Conservation (phyloP, 2,329 filamentous ascomycete species). For the Aschersonia sp. region DNA sequence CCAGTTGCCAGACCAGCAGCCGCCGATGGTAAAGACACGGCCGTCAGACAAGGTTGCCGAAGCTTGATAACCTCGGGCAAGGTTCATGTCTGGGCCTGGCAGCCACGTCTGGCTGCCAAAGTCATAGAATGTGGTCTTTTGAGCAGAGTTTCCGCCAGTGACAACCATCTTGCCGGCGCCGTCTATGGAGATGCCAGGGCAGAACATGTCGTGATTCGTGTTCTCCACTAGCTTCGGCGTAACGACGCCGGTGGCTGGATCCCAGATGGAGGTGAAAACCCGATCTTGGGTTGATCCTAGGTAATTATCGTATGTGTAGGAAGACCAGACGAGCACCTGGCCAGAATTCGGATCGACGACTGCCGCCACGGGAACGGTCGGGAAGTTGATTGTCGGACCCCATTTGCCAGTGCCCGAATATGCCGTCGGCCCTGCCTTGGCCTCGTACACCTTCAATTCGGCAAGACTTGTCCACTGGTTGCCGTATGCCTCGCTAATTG, state of each 20-base stretch:
- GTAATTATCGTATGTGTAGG: constrained; percentile 6
- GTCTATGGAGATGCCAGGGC: constrained; percentile 30
- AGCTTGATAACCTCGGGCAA: constrained; percentile 37
- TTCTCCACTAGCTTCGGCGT: constrained; percentile 17
- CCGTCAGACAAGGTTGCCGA: constrained; percentile 35
- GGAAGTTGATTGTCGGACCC: constrained; percentile 20
- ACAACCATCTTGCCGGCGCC: constrained; percentile 34
- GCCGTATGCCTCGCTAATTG: constrained; percentile 14
- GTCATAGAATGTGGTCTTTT: constrained; percentile 33
- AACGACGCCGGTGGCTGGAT: constrained; percentile 6
- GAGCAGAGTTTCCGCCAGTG: constrained; percentile 35
- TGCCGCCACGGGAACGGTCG: constrained; percentile 16
- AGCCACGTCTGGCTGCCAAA: constrained; percentile 22
- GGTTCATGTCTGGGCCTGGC: constrained; percentile 23
- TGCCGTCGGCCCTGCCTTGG: constrained; percentile 9
- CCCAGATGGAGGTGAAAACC: constrained; percentile 8
- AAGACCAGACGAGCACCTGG: constrained; percentile 4
- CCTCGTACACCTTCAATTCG: constrained; percentile 16
- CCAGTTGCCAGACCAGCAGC: constrained; percentile 31
- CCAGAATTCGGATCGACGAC: constrained; percentile 3
- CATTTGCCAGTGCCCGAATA: constrained; percentile 14
- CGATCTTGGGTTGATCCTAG: constrained; percentile 4
- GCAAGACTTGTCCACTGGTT: constrained; percentile 16
- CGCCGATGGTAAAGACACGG: constrained; percentile 42
- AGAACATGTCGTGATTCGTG: constrained; percentile 41